Evolutionary conservation across 2,329 filamentous ascomycete genomes (phyloP), one percentile per base, ranked within the genome.

Genomic region (Ophiocordyceps australis): DNA sequence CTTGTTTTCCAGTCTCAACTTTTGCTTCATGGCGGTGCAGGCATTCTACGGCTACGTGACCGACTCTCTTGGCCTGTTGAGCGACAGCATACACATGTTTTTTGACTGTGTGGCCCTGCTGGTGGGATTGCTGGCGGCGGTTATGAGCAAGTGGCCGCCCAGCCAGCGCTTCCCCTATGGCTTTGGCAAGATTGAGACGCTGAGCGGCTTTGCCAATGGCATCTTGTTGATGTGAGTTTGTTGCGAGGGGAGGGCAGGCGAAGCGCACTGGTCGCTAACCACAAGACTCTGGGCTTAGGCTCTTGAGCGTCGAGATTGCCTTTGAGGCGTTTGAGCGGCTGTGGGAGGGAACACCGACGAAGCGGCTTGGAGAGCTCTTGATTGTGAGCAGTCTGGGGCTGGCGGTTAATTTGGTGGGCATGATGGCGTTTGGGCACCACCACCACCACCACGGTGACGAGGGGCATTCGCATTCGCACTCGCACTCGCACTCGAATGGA

Each of bases 31-130:
- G 89, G 56, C 79, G 18, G 71, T 98, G 2, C 89, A 98, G 42
- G 78, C 85, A 21, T 82, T 86, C 33, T 98, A 98, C 43, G 89
- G 89, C 25, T 91, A 89, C 40, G 55, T 89, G 9, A 95, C 83
- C 4, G 85, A 92, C 37, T 98, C 89, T 0, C 58, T 98, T 5
- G 89, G 89, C 3, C 62, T 98, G n/a, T 67, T 98, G 12, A 93
- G 83, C 37, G 89, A 98, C 50, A 95, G 85, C 41, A 89, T 98
- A 34, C 89, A 98, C 53, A 98, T 98, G 89, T 86, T 98, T 42
- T 95, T 98, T 40, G 89, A 98, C 51, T 98, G 89, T 38, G 73
- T 94, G 19, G 89, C 86, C 13, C 64, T 98, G 16, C 70, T 80
- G 2, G 83, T 98, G 19, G 89, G 89, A 9, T 60, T 98, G 8